A percentile compares a stretch with the other conserved stretches of the same genome.
Conservation (phyloP, 2,329 filamentous ascomycete genomes). For the Byssochlamys sp. region DNA sequence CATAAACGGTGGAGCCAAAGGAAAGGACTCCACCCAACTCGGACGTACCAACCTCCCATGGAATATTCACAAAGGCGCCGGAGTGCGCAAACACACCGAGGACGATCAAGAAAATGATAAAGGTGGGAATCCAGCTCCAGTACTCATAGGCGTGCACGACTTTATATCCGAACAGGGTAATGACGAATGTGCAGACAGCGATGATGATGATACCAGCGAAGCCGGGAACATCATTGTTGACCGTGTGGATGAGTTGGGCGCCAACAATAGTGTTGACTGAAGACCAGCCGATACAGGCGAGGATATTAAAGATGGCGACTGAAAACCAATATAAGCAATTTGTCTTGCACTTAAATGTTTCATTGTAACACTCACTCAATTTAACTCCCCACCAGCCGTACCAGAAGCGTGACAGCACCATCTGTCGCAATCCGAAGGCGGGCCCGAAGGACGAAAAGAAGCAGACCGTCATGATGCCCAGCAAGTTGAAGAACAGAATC, state of each 20-base stretch:
- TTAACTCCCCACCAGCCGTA: constrained; percentile 65
- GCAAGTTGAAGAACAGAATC: constrained; percentile 64
- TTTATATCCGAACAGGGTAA: constrained; percentile 67
- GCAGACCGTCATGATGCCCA: constrained; percentile 62
- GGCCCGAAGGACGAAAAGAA: constrained; percentile 72
- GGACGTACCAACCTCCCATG: constrained; percentile 49
- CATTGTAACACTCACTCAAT: constrained; percentile 42
- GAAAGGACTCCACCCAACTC: constrained; percentile 56
- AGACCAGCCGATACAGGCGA: constrained; percentile 66
- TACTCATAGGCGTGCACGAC: constrained; percentile 69
- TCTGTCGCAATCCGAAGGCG: constrained; percentile 64
- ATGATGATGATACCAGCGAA: constrained; percentile 68
- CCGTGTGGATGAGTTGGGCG: constrained; percentile 64
- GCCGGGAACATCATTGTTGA: constrained; percentile 60
- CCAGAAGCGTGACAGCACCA: constrained; percentile 69
- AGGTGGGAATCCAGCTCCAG: constrained; percentile 63
- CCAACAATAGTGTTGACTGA: constrained; percentile 71
- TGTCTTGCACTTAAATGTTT: not conserved
- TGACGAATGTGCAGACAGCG: constrained; percentile 54
- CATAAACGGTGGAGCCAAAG: constrained; percentile 57
- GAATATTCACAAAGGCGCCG: constrained; percentile 53
- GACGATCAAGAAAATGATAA: constrained; percentile 63
- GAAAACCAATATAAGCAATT: constrained; percentile 5
- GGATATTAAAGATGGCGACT: constrained; percentile 61
- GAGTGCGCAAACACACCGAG: constrained; percentile 59